Evolutionary conservation across 2,329 filamentous ascomycete species (phyloP).

Genomic region (Colletotrichum viniferum): DNA sequence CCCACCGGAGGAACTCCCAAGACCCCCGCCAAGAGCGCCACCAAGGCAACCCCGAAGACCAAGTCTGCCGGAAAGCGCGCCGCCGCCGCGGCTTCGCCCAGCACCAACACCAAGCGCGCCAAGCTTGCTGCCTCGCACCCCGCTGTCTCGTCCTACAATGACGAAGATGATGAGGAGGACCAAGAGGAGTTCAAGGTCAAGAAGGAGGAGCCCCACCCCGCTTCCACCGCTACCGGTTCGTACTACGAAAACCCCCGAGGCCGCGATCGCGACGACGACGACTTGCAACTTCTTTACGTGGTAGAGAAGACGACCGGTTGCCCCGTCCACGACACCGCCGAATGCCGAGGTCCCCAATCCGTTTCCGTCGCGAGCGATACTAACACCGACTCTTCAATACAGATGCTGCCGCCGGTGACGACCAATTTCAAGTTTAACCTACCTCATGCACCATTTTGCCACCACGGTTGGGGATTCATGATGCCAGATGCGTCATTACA

Average conservation of each 20-base stretch:
- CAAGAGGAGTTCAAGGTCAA: constrained; percentile 4
- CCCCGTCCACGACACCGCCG: constrained; percentile 10
- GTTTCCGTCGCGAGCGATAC: constrained; percentile 15
- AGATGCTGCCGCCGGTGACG: neutral
- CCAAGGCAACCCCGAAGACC: constrained; percentile 26
- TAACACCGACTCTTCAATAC: constrained; percentile 12
- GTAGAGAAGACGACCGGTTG: constrained; percentile 13
- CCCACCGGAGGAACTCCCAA: constrained; percentile 18
- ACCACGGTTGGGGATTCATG: constrained; percentile 6
- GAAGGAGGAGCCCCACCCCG: neutral
- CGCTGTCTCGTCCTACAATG: constrained; percentile 1
- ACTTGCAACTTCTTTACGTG: constrained; percentile 20
- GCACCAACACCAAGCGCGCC: constrained; percentile 10
- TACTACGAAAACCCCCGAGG: constrained; percentile 1
- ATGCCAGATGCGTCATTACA: neutral
- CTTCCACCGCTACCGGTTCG: constrained; percentile 1
- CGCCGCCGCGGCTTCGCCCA: neutral
- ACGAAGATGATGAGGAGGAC: constrained; percentile 9
- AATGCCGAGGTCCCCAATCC: neutral
- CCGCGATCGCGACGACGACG: constrained; percentile 17
- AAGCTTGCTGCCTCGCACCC: constrained; percentile 14
- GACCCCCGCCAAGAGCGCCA: constrained; percentile 24
- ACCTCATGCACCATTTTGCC: neutral
- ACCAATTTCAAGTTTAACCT: neutral
- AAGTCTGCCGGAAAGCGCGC: constrained; percentile 12